Evolutionary conservation across 2,329 filamentous ascomycete genomes (phyloP).

Genomic region (Cadophora sp.): DNA sequence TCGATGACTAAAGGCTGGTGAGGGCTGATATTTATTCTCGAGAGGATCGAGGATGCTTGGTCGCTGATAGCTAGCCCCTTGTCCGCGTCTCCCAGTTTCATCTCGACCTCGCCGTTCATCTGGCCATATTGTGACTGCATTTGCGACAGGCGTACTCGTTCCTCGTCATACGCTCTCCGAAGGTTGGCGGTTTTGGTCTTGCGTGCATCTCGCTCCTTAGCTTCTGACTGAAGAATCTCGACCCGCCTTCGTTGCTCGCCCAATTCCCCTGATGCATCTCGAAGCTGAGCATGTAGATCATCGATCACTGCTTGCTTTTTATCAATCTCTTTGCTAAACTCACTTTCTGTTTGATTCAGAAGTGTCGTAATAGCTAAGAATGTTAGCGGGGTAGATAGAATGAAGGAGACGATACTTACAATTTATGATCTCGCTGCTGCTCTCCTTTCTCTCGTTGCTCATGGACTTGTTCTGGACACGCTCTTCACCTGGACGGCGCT

Average conservation of each 20-base stretch:
- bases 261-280: slow-evolving; percentile 79
- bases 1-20: slow-evolving; percentile 53
- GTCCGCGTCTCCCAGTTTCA: slow-evolving; percentile 48
- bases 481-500: slow-evolving; percentile 52
- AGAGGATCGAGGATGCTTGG: slow-evolving; percentile 39
- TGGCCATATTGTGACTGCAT: slow-evolving; percentile 56
- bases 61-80: slow-evolving; percentile 39
- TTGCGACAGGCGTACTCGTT: slow-evolving; percentile 62
- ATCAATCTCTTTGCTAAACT: slow-evolving; percentile 82
- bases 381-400: slow-evolving; percentile 44
- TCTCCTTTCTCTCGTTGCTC: slow-evolving; percentile 68
- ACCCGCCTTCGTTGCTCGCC: slow-evolving; percentile 78
- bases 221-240: slow-evolving; percentile 71
- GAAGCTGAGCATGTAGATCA: slow-evolving; percentile 79
- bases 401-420: slow-evolving; percentile 60
- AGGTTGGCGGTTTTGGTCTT: slow-evolving; percentile 80
- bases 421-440: slow-evolving; percentile 78
- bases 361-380: slow-evolving; percentile 79
- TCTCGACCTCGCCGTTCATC: slow-evolving; percentile 60
- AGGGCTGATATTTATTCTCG: slow-evolving; percentile 37
- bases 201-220: slow-evolving; percentile 68
- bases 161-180: slow-evolving; percentile 73
- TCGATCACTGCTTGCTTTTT: slow-evolving; percentile 86
- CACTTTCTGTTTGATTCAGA: slow-evolving; percentile 77
- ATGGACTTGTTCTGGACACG: slow-evolving; percentile 54